Evolutionary conservation across 495 filamentous ascomycete species (phyloP), one percentile per base, ranked within the genome.

Genomic region (Xeromyces bisporus): DNA sequence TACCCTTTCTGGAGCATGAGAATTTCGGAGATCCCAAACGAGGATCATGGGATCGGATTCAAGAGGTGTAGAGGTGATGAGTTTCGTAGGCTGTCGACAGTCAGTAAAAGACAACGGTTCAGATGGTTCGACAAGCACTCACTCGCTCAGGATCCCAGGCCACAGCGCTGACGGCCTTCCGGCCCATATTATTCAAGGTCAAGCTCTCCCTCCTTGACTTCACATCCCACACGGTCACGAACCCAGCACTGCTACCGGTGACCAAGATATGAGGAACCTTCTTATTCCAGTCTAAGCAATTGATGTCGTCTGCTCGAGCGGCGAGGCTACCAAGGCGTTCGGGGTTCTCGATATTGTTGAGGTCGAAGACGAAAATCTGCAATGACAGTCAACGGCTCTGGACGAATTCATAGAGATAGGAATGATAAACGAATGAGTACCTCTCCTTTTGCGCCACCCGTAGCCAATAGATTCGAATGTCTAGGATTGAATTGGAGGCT

Each of bases 211-310:
- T 93, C 68, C 91, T 94, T 0, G 77, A 79, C 63, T 92, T 93
- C 26, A 96, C 71, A 62, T 99, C 89, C 89, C 89, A 99, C 2
- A 99, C 86, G 7, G 89, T 94, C 16, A 96, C 85, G 45, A 93
- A 93, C 7, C 89, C 89, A 12, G 84, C 89, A 41, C 73, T 84
- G 47, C 87, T 85, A 39, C 89, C 89, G 8, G 89, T 93, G 16
- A 84, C 91, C 37, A 96, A 55, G 45, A 99, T 99, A 53, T 99
- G 86, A 13, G 86, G 66, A 23, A 94, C 86, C 61, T 93, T 96
- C 44, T 85, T 85, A 59, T 99, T 99, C 89, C 89, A 99, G 41
- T 93, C 87, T 44, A 96, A 60, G 36, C 82, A 85, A 38, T 94
- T 85, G 38, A 94, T 77, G 43, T 96, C 91, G 47, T 96, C 87